phyloP scores from a whole-genome alignment of 2,329 filamentous ascomycete species.

The Alternaria burnsii region DNA sequence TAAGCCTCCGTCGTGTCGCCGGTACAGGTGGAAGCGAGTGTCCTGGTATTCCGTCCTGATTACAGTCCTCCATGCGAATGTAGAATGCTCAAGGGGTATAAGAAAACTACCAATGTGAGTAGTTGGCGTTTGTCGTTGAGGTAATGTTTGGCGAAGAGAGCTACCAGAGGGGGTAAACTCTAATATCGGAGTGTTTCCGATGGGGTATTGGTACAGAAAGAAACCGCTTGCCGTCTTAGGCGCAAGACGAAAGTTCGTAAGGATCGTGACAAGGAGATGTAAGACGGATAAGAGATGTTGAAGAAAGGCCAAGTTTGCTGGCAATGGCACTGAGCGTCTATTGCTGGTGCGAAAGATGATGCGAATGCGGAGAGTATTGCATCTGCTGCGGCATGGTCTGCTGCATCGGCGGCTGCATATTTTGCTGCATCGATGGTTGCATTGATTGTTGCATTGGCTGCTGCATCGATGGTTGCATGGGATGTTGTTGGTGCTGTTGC shows the following conservation, averaged over 20 bases:
- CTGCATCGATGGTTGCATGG: slow-evolving; percentile 12
- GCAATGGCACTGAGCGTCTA: slow-evolving; percentile 12
- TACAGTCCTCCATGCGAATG: slow-evolving; percentile 26
- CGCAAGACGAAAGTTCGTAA: slow-evolving; percentile 18
- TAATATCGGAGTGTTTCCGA: slow-evolving; percentile 12
- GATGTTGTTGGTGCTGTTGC: not conserved
- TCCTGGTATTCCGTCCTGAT: slow-evolving; percentile 26
- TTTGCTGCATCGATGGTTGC: slow-evolving; percentile 15
- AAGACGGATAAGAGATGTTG: slow-evolving; percentile 20
- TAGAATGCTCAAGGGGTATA: slow-evolving; percentile 13
- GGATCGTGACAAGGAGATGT: slow-evolving; percentile 27
- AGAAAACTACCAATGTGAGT: slow-evolving; percentile 8
- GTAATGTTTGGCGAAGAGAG: slow-evolving; percentile 6
- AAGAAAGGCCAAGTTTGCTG: slow-evolving; percentile 22
- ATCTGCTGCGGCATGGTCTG: slow-evolving; percentile 20
- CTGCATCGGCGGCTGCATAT: slow-evolving; percentile 10
- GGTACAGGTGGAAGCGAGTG: slow-evolving; percentile 22
- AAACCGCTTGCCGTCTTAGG: slow-evolving; percentile 4
- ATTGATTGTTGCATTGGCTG: slow-evolving; percentile 15
- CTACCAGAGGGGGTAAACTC: slow-evolving; percentile 2
- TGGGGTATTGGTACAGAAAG: slow-evolving; percentile 18
- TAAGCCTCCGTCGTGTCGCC: slow-evolving; percentile 6
- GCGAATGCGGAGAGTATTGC: slow-evolving; percentile 27
- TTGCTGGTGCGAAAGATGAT: slow-evolving; percentile 29
- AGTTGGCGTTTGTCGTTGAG: slow-evolving; percentile 4